These are phyloP conservation scores for Scytalidium lignicola DNA, from an alignment of 2,329 filamentous ascomycete genomes.

Conservation along the genomic window DNA sequence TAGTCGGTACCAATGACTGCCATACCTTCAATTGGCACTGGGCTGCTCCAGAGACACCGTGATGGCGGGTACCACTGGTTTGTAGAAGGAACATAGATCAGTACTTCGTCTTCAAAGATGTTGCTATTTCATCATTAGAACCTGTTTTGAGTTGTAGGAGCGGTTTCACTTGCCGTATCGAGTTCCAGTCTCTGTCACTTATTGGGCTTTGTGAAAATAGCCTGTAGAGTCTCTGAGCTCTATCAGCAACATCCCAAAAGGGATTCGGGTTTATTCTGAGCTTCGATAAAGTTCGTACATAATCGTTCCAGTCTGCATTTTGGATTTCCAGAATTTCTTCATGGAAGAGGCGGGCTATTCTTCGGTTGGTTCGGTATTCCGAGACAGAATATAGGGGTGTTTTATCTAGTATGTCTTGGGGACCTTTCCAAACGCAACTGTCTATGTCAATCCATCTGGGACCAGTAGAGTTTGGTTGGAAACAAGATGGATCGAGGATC, in stretches of 20 bases:
- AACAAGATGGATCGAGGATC: slow-evolving; percentile 9
- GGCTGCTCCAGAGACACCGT: slow-evolving; percentile 14
- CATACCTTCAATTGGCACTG: slow-evolving; percentile 11
- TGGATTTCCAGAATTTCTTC: slow-evolving; percentile 9
- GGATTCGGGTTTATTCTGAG: slow-evolving; percentile 1
- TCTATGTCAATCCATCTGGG: slow-evolving; percentile 10
- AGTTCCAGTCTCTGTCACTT: slow-evolving; percentile 1
- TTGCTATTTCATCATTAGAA: too few species aligned
- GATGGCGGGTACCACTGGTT: slow-evolving; percentile 13
- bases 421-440: slow-evolving; percentile 12
- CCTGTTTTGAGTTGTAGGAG: too few species aligned
- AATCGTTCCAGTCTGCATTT: slow-evolving; percentile 13
- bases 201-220: slow-evolving; percentile 1
- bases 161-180: slow-evolving; percentile 1
- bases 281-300: slow-evolving; percentile 7
- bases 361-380: slow-evolving; percentile 11
- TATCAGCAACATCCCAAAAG: slow-evolving; percentile 2
- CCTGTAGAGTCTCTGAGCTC: slow-evolving; percentile 4
- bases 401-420: slow-evolving; percentile 10
- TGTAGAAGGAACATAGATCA: slow-evolving; percentile 9
- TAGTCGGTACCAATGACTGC: slow-evolving; percentile 7
- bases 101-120: slow-evolving; percentile 7
- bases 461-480: slow-evolving; percentile 3
- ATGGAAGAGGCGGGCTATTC: slow-evolving; percentile 6
- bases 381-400: slow-evolving; percentile 6